Percentiles rank a stretch among this genome's conserved stretches.
Conservation (phyloP, 2,329 filamentous ascomycete species). For the Cercospora zeae-maydis region DNA sequence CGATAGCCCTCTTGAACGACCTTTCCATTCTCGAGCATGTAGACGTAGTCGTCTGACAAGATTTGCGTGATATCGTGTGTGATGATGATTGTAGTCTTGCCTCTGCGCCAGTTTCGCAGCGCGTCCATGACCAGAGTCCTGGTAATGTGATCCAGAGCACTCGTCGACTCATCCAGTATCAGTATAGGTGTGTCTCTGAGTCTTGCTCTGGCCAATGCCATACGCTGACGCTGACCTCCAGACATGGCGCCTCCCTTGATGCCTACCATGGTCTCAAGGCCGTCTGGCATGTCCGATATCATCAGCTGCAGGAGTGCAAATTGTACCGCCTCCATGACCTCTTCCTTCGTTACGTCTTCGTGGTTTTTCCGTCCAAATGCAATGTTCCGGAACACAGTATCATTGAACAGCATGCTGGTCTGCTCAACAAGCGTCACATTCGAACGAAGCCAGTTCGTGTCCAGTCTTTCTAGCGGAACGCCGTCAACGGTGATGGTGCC, state of each 20-base stretch:
- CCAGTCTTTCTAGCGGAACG: conserved; percentile 57
- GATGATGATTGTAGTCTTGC: conserved; percentile 86
- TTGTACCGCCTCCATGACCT: conserved; percentile 61
- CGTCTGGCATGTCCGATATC: conserved; percentile 63
- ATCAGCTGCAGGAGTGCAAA: conserved; percentile 67
- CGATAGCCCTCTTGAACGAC: conserved; percentile 68
- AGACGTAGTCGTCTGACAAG: conserved; percentile 67
- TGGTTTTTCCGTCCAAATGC: conserved; percentile 61
- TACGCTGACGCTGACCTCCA: conserved; percentile 78
- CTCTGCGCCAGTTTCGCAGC: conserved; percentile 71
- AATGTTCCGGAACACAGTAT: conserved; percentile 74
- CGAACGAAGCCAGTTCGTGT: conserved; percentile 68
- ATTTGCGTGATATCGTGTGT: conserved; percentile 87
- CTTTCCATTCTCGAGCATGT: conserved; percentile 67
- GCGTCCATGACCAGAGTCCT: conserved; percentile 66
- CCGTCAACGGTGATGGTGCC: conserved; percentile 71
- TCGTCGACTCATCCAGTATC: conserved; percentile 85
- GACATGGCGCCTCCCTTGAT: conserved; percentile 68
- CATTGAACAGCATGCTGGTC: conserved; percentile 74
- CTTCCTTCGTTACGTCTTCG: conserved; percentile 47
- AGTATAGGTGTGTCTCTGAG: conserved; percentile 75
- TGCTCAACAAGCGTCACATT: conserved; percentile 83
- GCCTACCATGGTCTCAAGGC: conserved; percentile 69
- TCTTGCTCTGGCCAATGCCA: conserved; percentile 74
- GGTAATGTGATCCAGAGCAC: conserved; percentile 74